Evolutionary conservation across 345 rosid genomes (phyloP).

Genomic region (Citrus inodora): DNA sequence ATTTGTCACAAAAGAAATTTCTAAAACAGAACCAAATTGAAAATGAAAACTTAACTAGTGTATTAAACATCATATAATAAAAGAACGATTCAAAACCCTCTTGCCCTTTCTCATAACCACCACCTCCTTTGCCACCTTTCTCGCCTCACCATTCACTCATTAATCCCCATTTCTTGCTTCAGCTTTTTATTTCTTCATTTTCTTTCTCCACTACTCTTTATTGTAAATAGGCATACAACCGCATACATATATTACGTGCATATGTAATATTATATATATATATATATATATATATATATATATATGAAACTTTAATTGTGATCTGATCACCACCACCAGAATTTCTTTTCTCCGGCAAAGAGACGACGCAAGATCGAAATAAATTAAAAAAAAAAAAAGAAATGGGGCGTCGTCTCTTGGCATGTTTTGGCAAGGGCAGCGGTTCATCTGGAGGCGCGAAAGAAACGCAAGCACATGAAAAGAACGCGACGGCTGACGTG

Average conservation of each 20-base stretch:
- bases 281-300: too few species aligned
- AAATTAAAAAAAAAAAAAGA: background rate
- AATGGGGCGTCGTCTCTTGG: slow-evolving; percentile 73
- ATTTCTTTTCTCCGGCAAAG: background rate
- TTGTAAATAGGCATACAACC: background rate
- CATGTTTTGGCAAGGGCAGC: slow-evolving; percentile 50
- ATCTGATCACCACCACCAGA: slow-evolving; percentile 3
- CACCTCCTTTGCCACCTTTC: slow-evolving; percentile 36
- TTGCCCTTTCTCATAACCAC: background rate
- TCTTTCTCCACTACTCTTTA: background rate
- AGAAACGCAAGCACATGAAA: background rate
- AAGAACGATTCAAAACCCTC: background rate
- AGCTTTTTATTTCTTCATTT: background rate
- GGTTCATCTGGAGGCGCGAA: background rate
- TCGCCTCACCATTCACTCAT: slow-evolving; percentile 36
- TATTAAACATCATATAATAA: too few species aligned
- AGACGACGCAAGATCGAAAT: slow-evolving; percentile 24
- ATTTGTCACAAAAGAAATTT: background rate
- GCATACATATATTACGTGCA: background rate
- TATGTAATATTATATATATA: background rate
- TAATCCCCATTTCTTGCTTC: background rate
- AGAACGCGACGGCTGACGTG: slow-evolving; percentile 22
- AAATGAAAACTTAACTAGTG: too few species aligned
- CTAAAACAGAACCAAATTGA: background rate
- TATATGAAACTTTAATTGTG: background rate